Conservation (phyloP, 1,139 yeast species). For the Taiozyma sp. region DNA sequence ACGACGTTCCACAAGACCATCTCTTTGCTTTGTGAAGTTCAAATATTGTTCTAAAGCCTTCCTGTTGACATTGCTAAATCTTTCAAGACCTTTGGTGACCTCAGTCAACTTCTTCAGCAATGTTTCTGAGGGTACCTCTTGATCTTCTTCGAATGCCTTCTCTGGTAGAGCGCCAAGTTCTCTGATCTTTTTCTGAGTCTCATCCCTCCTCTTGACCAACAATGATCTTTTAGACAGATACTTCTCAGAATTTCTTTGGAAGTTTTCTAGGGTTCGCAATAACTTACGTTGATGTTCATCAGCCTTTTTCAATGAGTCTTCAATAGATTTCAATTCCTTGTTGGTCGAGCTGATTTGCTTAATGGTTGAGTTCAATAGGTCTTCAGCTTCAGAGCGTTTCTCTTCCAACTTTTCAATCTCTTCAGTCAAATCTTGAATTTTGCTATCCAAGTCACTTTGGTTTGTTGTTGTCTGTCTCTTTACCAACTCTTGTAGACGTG, state of each 20-base stretch:
- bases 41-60: slow-evolving; percentile 85
- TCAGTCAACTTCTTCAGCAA: slow-evolving; percentile 50
- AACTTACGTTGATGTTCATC: slow-evolving; percentile 52
- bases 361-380: slow-evolving; percentile 29
- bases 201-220: slow-evolving; percentile 59
- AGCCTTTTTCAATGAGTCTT: slow-evolving; percentile 40
- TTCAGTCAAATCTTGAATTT: slow-evolving; percentile 23
- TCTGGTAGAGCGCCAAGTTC: slow-evolving; percentile 88
- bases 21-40: slow-evolving; percentile 69
- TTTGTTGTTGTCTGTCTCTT: slow-evolving; percentile 17
- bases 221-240: slow-evolving; percentile 59
- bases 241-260: slow-evolving; percentile 62
- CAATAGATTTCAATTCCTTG: slow-evolving; percentile 28
- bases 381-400: slow-evolving; percentile 26
- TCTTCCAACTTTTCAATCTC: slow-evolving; percentile 30
- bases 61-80: slow-evolving; percentile 77
- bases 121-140: slow-evolving; percentile 41
- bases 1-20: slow-evolving; percentile 58
- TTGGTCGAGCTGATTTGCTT: slow-evolving; percentile 24
- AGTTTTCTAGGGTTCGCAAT: slow-evolving; percentile 53
- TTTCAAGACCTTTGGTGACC: slow-evolving; percentile 52
- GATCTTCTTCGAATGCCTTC: slow-evolving; percentile 59
- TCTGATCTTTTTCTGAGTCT: slow-evolving; percentile 65
- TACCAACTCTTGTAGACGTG: slow-evolving; percentile 33
- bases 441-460: slow-evolving; percentile 15